Conservation (phyloP, 2,329 filamentous ascomycete genomes). For the Chaetomiaceae sp. region DNA sequence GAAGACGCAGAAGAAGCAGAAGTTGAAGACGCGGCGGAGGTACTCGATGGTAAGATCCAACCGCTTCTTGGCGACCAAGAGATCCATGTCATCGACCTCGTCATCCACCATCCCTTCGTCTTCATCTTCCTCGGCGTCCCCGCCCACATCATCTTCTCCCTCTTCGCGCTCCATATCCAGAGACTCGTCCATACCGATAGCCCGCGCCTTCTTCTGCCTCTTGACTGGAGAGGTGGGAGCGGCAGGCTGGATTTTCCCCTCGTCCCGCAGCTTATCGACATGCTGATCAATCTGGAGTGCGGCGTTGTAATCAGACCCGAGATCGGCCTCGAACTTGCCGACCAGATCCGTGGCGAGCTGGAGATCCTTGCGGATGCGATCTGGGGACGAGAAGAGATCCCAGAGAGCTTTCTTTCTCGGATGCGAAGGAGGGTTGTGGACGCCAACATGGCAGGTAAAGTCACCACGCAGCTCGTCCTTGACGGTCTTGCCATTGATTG, state of each 20-base stretch:
- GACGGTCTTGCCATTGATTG: constrained; percentile 97
- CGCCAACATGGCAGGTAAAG: constrained; percentile 94
- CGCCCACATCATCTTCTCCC: constrained; percentile 52
- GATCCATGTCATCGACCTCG: constrained; percentile 83
- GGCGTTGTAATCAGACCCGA: constrained; percentile 72
- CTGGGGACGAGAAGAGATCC: constrained; percentile 92
- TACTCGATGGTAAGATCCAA: constrained; percentile 95
- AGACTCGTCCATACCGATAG: constrained; percentile 55
- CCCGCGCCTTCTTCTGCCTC: constrained; percentile 57
- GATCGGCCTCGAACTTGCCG: constrained; percentile 77
- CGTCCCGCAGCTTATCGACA: constrained; percentile 72
- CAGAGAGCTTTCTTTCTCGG: constrained; percentile 92
- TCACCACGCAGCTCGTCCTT: constrained; percentile 91
- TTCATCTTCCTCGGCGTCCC: constrained; percentile 73
- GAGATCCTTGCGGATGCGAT: constrained; percentile 87
- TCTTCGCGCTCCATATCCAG: constrained; percentile 70
- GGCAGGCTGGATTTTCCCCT: constrained; percentile 70
- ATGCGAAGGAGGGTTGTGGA: constrained; percentile 82
- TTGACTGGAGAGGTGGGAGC: constrained; percentile 50
- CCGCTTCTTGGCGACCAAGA: constrained; percentile 91
- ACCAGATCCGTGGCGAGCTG: constrained; percentile 77
- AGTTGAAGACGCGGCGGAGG: constrained; percentile 92
- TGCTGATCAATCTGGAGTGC: constrained; percentile 77
- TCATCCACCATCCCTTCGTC: constrained; percentile 76
- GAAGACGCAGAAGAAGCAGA: constrained; percentile 99